Conservation (phyloP, 768 basidiomycete genomes). For the Kwoniella sp. region DNA sequence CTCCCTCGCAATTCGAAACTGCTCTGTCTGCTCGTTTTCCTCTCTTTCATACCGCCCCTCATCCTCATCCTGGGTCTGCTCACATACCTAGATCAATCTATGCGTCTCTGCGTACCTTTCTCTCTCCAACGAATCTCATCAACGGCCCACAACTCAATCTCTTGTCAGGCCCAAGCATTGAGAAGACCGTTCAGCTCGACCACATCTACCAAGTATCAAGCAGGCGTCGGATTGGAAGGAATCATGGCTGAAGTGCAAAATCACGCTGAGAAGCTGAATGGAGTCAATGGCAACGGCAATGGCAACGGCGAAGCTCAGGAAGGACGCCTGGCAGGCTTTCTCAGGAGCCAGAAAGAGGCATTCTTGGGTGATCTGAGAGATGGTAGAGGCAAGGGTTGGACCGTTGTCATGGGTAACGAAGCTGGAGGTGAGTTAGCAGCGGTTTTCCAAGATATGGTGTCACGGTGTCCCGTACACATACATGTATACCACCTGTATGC, state of each 20-base stretch:
- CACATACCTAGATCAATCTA: slow-evolving; percentile 30
- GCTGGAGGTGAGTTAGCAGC: slow-evolving; percentile 80
- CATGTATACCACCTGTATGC: too few species aligned
- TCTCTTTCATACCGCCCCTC: slow-evolving; percentile 13
- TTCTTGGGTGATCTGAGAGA: slow-evolving; percentile 66
- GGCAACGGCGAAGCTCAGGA: slow-evolving; percentile 4
- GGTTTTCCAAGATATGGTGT: slow-evolving; percentile 4
- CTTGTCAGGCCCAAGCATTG: slow-evolving; percentile 31
- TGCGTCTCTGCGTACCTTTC: slow-evolving; percentile 50
- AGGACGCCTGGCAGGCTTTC: slow-evolving; percentile 55
- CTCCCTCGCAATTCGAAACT: slow-evolving; percentile 11
- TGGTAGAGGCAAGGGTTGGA: slow-evolving; percentile 68
- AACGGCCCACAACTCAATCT: slow-evolving; percentile 32
- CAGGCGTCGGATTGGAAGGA: not conserved
- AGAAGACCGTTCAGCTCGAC: not conserved
- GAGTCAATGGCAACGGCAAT: slow-evolving; percentile 12
- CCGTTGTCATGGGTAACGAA: slow-evolving; percentile 90
- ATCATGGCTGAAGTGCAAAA: not conserved
- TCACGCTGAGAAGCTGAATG: not conserved
- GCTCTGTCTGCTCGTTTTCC: slow-evolving; percentile 4
- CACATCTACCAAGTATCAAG: not conserved
- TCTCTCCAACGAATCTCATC: slow-evolving; percentile 36
- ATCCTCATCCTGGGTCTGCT: slow-evolving; percentile 10
- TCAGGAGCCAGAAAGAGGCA: slow-evolving; percentile 62
- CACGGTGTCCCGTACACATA: too few species aligned